These are phyloP conservation scores for Talaromyces piceae DNA, from an alignment of 2,329 filamentous ascomycete genomes.

Conservation along the genomic window DNA sequence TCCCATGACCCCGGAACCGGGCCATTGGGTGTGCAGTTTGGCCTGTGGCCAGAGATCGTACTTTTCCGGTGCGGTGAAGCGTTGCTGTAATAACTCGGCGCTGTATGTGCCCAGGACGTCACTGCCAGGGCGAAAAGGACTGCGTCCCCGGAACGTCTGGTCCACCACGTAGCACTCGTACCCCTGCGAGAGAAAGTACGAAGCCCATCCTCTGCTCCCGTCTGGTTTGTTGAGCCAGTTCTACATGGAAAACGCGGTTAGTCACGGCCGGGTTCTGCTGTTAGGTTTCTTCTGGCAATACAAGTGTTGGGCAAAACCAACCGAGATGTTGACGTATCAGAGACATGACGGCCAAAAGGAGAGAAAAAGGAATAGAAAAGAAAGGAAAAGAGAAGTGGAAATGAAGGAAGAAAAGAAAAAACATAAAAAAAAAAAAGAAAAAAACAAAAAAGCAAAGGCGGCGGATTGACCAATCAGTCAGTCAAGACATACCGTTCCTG, in stretches of 20 bases:
- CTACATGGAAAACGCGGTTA: too few species aligned
- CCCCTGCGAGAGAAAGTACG: slow-evolving; percentile 39
- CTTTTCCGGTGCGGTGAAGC: slow-evolving; percentile 27
- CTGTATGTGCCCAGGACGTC: slow-evolving; percentile 14
- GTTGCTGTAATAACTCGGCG: slow-evolving; percentile 20
- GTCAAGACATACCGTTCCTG: slow-evolving; percentile 27
- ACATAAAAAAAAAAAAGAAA: too few species aligned
- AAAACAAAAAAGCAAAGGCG: too few species aligned
- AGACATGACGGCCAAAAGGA: neutral
- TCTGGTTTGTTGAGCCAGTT: slow-evolving; percentile 45
- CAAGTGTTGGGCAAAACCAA: too few species aligned
- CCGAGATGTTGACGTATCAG: too few species aligned
- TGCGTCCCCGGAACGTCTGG: slow-evolving; percentile 31
- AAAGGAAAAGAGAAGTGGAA: too few species aligned
- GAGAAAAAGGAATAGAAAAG: neutral
- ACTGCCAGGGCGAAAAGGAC: slow-evolving; percentile 18
- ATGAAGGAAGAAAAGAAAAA: neutral
- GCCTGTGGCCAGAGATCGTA: slow-evolving; percentile 38
- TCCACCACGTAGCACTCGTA: slow-evolving; percentile 42
- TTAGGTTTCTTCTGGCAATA: too few species aligned
- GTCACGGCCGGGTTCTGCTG: too few species aligned
- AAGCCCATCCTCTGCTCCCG: slow-evolving; percentile 41
- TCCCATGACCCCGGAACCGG: slow-evolving; percentile 24
- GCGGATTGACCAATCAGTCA: too few species aligned
- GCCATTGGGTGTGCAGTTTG: slow-evolving; percentile 38